Percentiles rank a stretch among this genome's conserved stretches.
These are phyloP conservation scores for Babesia ovis DNA, from an alignment of 169 alveolate genomes.

Conservation along the genomic window DNA sequence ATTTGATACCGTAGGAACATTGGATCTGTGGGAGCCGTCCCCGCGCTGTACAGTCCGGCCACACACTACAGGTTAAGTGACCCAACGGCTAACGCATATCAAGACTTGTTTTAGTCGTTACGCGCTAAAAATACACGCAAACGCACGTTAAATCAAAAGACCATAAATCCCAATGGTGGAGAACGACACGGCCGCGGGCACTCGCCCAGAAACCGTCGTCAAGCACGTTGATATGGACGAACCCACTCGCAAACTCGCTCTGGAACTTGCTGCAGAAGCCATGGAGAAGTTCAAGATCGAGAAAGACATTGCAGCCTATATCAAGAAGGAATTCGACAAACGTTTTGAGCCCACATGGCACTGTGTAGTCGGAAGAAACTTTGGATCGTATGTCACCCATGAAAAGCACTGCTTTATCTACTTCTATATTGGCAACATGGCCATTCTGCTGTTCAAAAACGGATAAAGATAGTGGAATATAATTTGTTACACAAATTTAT, in stretches of 20 bases:
- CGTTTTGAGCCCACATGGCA: constrained; percentile 98
- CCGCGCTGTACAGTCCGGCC: constrained; percentile 1
- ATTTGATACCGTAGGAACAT: not conserved
- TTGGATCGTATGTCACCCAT: constrained; percentile 99
- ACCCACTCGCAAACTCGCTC: constrained; percentile 97
- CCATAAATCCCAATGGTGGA: not conserved
- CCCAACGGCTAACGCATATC: not conserved
- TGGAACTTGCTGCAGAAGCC: constrained; percentile 98
- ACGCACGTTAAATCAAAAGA: not conserved
- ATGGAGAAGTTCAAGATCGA: constrained; percentile 93
- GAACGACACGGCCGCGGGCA: constrained; percentile 7
- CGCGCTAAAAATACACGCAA: no score
- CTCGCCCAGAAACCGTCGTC: constrained; percentile 67
- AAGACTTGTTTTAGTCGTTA: no score
- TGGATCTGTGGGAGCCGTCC: not conserved
- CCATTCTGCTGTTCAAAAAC: constrained; percentile 95
- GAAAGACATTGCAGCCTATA: constrained; percentile 97
- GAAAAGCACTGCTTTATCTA: constrained; percentile 99
- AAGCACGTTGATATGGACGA: constrained; percentile 99
- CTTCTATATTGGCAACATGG: constrained; percentile 98
- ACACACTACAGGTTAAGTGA: not conserved
- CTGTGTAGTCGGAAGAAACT: constrained; percentile 98
- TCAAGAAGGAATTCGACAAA: constrained; percentile 99
- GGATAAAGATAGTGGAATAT: constrained; percentile 81
- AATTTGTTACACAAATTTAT: not conserved